Evolutionary conservation across 352 stramenopile genomes (phyloP), one percentile per base, ranked within the genome.

Genomic region (Globisporangium irregulare): DNA sequence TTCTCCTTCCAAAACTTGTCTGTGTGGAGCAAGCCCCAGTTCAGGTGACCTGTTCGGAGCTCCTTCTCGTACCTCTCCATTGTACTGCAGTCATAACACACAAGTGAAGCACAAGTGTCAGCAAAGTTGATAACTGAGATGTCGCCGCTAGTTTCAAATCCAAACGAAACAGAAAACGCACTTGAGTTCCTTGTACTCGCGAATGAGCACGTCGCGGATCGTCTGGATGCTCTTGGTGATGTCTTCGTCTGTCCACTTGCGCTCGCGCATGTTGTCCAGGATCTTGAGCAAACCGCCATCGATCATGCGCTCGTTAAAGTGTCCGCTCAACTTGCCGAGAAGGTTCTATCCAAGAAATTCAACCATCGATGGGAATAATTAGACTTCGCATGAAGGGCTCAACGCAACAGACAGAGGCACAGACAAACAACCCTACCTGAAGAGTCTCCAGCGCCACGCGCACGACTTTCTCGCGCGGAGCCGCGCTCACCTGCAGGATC

Each of bases 1-100:
- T 99, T 99, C 76, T 99, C 97, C 69, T 97, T 97, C 95, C 98
- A 99, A 76, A 99, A 99, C 64, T 98, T 98, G 76, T 99, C 97
- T 46, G 95, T 99, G 80, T 99, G 97, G 20, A 97, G 84, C 34
- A 98, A 84, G 32, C 97, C 97, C 97, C 97, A 99, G 78, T 97
- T 91, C 6, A 99, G 73, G 53, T 93, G 84, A 12, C 96, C 97
- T 32, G 93, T 98, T 66, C 95, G 90, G 9, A 99, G 80, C 76
- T 99, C 95, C 73, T 97, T 98, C 70, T 97, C 92, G 74, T 98
- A 99, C 10, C 97, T 90, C 74, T 99, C 97, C 91, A 98, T 98
- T 36, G 95, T 97, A 66, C 88, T 98, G 74, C 53, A 66, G 22
- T 14, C 18, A 63, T 41, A 59, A 25, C 22, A 22, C 55, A 60